Evolutionary conservation across 2,329 filamentous ascomycete genomes (phyloP).

Genomic region (Colletotrichum higginsianum): DNA sequence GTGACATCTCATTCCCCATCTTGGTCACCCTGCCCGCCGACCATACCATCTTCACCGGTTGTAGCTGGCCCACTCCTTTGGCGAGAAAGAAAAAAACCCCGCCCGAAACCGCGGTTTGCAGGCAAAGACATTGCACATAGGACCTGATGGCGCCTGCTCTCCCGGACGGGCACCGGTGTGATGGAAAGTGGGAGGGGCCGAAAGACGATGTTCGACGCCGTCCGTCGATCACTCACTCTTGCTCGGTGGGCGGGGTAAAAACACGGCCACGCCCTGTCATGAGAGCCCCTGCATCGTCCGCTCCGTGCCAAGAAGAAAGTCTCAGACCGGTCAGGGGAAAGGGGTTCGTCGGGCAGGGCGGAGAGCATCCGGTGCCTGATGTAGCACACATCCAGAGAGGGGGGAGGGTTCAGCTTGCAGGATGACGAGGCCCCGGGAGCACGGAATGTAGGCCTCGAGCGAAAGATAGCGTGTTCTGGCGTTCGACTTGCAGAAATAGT

Average conservation of each 20-base stretch:
- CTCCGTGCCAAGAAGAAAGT: neutral
- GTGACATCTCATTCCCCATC: neutral
- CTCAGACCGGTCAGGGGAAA: neutral
- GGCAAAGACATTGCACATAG: neutral
- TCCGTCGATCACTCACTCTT: neutral
- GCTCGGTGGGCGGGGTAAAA: neutral
- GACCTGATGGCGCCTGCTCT: neutral
- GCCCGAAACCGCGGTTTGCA: neutral
- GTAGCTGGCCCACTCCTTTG: too few relatives aligned
- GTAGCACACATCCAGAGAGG: neutral
- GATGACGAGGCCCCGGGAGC: neutral
- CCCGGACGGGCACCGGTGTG: neutral
- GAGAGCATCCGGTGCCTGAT: neutral
- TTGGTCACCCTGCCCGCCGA: too few relatives aligned
- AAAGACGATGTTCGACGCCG: slow-evolving; percentile 5
- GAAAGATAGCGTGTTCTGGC: neutral
- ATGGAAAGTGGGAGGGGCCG: too few relatives aligned
- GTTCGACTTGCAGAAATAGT: neutral
- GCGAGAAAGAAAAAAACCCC: too few relatives aligned
- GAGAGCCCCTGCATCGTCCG: neutral
- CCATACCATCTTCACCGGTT: neutral
- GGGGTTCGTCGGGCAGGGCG: neutral
- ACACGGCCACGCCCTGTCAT: neutral
- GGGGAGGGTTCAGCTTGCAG: neutral
- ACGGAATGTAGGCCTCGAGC: neutral